Percentiles rank a stretch among this genome's conserved stretches.
Evolutionary conservation across 1,139 yeast genomes (phyloP).

Genomic region (Protomyces pachydermus): DNA sequence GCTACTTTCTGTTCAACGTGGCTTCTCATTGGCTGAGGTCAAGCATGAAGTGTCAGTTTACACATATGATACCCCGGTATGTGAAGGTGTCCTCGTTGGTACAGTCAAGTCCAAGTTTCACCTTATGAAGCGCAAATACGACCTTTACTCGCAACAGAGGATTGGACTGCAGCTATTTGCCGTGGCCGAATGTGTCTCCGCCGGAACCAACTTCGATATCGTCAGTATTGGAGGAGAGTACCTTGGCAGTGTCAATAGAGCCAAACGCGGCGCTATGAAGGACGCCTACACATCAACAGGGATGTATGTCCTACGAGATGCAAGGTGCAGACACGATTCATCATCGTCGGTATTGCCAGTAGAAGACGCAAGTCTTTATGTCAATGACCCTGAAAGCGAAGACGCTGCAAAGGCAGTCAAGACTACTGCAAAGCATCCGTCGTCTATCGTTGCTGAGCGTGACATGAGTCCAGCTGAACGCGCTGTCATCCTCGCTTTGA

Average conservation of each 20-base stretch:
- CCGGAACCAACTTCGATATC: constrained; percentile 82
- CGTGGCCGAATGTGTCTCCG: constrained; percentile 74
- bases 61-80: neutral
- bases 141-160: constrained; percentile 48
- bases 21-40: constrained; percentile 51
- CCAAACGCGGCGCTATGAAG: constrained; percentile 91
- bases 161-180: constrained; percentile 61
- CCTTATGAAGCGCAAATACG: constrained; percentile 81
- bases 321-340: constrained; percentile 27
- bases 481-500: constrained; percentile 78
- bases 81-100: constrained; percentile 55
- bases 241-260: constrained; percentile 75
- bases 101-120: constrained; percentile 93
- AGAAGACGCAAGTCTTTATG: neutral
- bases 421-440: constrained; percentile 31
- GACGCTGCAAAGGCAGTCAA: constrained; percentile 42
- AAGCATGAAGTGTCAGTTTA: constrained; percentile 39
- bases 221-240: constrained; percentile 53
- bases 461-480: constrained; percentile 67
- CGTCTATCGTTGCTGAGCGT: constrained; percentile 16
- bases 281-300: constrained; percentile 94
- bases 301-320: constrained; percentile 63
- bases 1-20: constrained; percentile 53
- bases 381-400: neutral
- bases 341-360: neutral